Percentiles rank a stretch among this genome's conserved stretches.
These are phyloP conservation scores for Ilex paraguariensis DNA, from an alignment of 305 asterid genomes.

Conservation along the genomic window DNA sequence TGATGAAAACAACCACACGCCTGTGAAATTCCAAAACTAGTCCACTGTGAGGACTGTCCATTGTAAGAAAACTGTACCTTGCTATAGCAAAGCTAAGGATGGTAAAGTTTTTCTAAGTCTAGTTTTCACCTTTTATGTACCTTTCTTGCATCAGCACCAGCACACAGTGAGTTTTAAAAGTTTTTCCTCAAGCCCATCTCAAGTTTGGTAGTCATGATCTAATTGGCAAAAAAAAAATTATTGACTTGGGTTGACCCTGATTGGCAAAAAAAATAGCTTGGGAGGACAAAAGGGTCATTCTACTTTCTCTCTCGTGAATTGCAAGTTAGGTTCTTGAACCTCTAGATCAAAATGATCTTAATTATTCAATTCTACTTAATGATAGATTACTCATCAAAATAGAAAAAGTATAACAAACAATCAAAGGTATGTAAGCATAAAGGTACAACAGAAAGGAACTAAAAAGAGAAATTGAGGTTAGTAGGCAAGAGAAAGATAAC, in stretches of 20 bases:
- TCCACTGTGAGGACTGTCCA: slow-evolving; percentile 3
- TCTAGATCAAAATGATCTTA: background rate
- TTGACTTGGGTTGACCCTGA: background rate
- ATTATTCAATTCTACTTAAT: background rate
- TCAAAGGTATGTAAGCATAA: too few species aligned
- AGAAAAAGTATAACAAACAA: too few species aligned
- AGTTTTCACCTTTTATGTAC: background rate
- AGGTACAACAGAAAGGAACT: too few species aligned
- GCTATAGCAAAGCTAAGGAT: slow-evolving; percentile 13
- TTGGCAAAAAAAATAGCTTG: too few species aligned
- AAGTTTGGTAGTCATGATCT: background rate
- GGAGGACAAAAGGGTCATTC: too few species aligned
- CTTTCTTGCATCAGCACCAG: background rate
- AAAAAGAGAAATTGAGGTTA: too few species aligned
- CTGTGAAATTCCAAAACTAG: slow-evolving; percentile 14
- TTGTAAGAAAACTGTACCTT: slow-evolving; percentile 1
- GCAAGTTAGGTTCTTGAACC: background rate
- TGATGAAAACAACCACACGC: background rate
- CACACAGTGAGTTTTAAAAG: slow-evolving; percentile 2
- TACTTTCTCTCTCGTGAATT: too few species aligned
- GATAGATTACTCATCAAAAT: too few species aligned
- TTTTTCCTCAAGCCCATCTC: background rate
- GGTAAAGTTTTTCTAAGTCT: too few species aligned
- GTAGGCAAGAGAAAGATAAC: too few species aligned
- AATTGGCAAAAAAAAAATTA: too few species aligned